Conservation (phyloP, 176 grass and related monocot genomes). For the Pontederia crassipes region DNA sequence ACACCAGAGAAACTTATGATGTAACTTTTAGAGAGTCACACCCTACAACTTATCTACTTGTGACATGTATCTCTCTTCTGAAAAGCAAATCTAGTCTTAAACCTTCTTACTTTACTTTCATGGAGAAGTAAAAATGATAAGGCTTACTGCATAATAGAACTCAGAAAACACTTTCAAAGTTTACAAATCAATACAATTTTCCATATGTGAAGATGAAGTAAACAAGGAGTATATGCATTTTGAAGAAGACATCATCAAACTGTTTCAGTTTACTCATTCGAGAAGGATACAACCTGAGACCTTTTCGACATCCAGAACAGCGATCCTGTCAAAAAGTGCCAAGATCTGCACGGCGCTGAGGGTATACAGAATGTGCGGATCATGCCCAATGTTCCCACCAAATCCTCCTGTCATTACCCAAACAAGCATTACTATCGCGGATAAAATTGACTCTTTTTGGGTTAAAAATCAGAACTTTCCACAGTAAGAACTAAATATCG, state of each 20-base stretch:
- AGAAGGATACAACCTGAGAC: constrained; percentile 85
- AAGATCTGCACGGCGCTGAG: constrained; percentile 82
- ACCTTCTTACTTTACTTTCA: no score
- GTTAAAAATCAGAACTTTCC: background rate
- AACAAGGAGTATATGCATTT: no score
- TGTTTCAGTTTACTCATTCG: background rate
- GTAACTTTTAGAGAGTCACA: no score
- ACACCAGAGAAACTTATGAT: no score
- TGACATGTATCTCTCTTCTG: no score
- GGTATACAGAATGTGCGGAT: constrained; percentile 62
- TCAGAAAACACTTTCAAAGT: constrained; percentile 4
- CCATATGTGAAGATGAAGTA: no score
- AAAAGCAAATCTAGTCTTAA: no score
- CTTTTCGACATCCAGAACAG: constrained; percentile 56
- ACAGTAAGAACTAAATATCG: no score
- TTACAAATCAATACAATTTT: background rate
- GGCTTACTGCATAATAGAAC: background rate
- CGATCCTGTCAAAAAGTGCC: constrained; percentile 57
- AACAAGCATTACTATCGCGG: background rate
- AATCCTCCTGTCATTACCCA: constrained; percentile 59
- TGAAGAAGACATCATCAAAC: background rate
- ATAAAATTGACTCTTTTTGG: background rate
- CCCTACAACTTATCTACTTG: no score
- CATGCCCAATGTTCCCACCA: constrained; percentile 78
- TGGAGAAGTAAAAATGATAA: no score